Conservation (phyloP, 192 early-diverging fungal species). For the Coemansia sp. region DNA sequence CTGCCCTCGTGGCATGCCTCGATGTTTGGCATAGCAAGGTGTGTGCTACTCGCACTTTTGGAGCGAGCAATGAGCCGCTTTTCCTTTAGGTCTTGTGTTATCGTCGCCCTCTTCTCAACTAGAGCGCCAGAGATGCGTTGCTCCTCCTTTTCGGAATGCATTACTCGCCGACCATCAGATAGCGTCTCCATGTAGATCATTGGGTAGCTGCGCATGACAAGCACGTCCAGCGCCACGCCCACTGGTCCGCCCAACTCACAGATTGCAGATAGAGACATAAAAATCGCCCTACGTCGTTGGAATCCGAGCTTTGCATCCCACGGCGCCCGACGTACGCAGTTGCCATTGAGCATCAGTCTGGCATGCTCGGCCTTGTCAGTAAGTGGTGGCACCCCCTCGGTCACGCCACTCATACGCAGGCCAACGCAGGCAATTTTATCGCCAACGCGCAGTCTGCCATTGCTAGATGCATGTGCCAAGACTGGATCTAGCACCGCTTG, state of each 20-base stretch:
- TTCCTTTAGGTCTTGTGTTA: conserved; percentile 16
- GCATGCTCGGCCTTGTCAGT: conserved; percentile 11
- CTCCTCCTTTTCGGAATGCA: conserved; percentile 37
- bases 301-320: conserved; percentile 46
- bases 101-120: conserved; percentile 4
- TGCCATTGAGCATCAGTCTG: conserved; percentile 19
- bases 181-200: conserved; percentile 33
- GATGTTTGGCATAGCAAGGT: background rate
- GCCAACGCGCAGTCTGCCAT: conserved; percentile 26
- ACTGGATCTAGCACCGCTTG: conserved; percentile 18
- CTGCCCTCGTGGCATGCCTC: conserved; percentile 5
- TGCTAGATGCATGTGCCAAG: conserved; percentile 12
- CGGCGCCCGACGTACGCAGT: conserved; percentile 34
- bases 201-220: conserved; percentile 42
- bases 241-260: conserved; percentile 26
- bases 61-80: background rate
- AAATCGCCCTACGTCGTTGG: conserved; percentile 8
- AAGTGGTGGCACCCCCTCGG: conserved; percentile 28
- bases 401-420: conserved; percentile 10
- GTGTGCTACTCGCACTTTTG: background rate
- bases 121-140: conserved; percentile 6
- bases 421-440: conserved; percentile 46
- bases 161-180: conserved; percentile 14
- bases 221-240: conserved; percentile 38
- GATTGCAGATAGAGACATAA: conserved; percentile 30